Evolutionary conservation across 352 stramenopile genomes (phyloP).

Genomic region (Albugo candida): DNA sequence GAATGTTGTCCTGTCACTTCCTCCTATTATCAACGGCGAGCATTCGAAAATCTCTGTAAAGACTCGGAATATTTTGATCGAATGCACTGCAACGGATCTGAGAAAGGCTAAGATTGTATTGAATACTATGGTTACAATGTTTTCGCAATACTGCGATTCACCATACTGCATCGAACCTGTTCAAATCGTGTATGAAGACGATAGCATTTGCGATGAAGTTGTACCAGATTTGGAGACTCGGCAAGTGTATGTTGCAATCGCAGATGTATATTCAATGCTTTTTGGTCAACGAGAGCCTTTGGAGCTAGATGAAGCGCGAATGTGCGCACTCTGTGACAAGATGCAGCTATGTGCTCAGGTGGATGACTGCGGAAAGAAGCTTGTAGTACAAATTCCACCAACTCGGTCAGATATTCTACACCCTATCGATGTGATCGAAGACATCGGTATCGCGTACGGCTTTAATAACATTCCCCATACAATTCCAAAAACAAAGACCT

Average conservation of each 20-base stretch:
- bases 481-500: constrained; percentile 89
- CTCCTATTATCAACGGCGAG: constrained; percentile 98
- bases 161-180: constrained; percentile 96
- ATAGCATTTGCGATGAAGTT: constrained; percentile 20
- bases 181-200: constrained; percentile 90
- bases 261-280: constrained; percentile 79
- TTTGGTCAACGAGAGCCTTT: constrained; percentile 57
- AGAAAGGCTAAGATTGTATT: constrained; percentile 99
- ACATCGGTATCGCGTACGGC: constrained; percentile 98
- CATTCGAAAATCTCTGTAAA: constrained; percentile 92
- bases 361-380: constrained; percentile 33
- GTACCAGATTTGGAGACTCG: constrained; percentile 88
- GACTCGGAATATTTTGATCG: constrained; percentile 99
- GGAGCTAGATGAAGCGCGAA: constrained; percentile 72
- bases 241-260: constrained; percentile 63
- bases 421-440: constrained; percentile 97
- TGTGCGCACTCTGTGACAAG: constrained; percentile 91
- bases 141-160: constrained; percentile 93
- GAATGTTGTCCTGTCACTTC: constrained; percentile 91
- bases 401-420: constrained; percentile 98
- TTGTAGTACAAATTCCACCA: constrained; percentile 89
- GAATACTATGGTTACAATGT: constrained; percentile 99
- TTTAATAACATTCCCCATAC: constrained; percentile 98
- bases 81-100: constrained; percentile 98
- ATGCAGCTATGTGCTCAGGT: constrained; percentile 91